phyloP scores from a whole-genome alignment of 345 rosid species.

The Pugionium dolabratum region DNA sequence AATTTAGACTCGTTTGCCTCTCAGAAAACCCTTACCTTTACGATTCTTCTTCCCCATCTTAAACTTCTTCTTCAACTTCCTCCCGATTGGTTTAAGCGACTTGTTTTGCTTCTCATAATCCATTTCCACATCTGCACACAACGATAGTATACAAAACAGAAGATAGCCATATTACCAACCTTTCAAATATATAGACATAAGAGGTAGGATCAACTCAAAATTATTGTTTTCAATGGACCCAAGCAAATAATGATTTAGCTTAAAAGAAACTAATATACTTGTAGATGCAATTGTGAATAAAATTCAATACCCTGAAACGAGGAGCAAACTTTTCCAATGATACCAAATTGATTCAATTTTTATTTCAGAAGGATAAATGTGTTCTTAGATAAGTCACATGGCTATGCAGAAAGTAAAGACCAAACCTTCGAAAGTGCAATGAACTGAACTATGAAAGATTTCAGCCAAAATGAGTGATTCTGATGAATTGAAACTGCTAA shows the following conservation, averaged over 20 bases:
- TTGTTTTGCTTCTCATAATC: conserved; percentile 48
- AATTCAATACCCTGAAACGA: not conserved
- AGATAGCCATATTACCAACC: not conserved
- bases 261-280: not conserved
- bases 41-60: conserved; percentile 67
- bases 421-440: not conserved
- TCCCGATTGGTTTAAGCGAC: conserved; percentile 64
- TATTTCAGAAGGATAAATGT: not conserved
- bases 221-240: not conserved
- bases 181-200: not conserved
- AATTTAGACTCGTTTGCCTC: conserved; percentile 45
- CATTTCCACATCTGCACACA: conserved; percentile 64
- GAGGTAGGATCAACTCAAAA: not conserved
- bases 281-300: not conserved
- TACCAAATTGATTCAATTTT: not conserved
- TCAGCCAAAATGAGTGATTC: not conserved
- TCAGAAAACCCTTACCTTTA: conserved; percentile 58
- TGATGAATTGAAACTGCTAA: not conserved
- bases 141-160: conserved; percentile 17
- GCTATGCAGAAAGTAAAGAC: not conserved
- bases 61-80: conserved; percentile 69
- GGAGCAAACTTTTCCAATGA: not conserved
- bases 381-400: not conserved
- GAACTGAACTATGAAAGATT: not conserved
- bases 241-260: not conserved